A percentile compares a stretch with the other conserved stretches of the same genome.
These are phyloP conservation scores for Magnaporthiopsis rhizophila DNA, from an alignment of 2,329 filamentous ascomycete species.

Conservation along the genomic window DNA sequence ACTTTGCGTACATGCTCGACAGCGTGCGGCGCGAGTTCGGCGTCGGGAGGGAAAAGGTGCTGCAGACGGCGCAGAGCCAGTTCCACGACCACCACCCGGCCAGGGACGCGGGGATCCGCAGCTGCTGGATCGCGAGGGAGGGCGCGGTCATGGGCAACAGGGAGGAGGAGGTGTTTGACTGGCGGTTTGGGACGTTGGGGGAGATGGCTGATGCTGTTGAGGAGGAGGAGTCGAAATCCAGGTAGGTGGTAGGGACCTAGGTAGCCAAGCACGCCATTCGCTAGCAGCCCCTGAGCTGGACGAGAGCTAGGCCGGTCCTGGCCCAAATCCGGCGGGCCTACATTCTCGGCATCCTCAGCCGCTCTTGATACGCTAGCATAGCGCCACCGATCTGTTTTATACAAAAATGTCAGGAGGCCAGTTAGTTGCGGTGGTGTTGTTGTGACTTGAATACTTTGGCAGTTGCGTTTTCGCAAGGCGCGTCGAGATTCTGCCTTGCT, in stretches of 20 bases:
- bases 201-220: constrained; percentile 54
- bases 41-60: constrained; percentile 40
- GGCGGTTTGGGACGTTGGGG: constrained; percentile 49
- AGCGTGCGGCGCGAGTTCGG: constrained; percentile 45
- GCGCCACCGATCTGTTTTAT: neutral
- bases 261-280: neutral
- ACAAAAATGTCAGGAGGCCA: too few relatives aligned
- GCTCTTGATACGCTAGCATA: neutral
- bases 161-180: constrained; percentile 37
- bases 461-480: too few relatives aligned
- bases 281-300: neutral
- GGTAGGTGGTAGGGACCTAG: too few relatives aligned
- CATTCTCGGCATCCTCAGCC: neutral
- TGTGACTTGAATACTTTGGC: too few relatives aligned
- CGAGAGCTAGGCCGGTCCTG: neutral
- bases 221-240: constrained; percentile 17
- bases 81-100: constrained; percentile 63
- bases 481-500: too few relatives aligned
- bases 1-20: constrained; percentile 58
- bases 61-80: constrained; percentile 64
- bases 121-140: constrained; percentile 53
- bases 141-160: constrained; percentile 31
- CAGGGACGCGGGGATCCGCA: constrained; percentile 46
- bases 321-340: neutral
- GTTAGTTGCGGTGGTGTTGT: too few relatives aligned